Conservation (phyloP, 805 yeast genomes). For the Diddensiella caesifluorescens region DNA sequence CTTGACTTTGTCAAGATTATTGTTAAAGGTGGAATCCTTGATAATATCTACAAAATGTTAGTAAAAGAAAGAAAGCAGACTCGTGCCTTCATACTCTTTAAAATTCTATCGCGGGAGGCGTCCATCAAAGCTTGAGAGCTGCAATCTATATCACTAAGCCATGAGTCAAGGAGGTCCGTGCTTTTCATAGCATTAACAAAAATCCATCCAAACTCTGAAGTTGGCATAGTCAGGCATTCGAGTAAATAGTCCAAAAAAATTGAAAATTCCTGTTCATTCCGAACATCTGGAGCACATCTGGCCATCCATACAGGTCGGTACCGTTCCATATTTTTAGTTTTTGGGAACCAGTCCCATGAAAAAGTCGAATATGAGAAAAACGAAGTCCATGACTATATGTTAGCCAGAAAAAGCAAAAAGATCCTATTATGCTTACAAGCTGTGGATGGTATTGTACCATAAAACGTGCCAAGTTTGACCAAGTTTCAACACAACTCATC, state of each 20-base stretch:
- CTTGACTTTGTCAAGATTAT: background rate
- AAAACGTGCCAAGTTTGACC: conserved; percentile 3
- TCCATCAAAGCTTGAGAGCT: background rate
- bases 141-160: background rate
- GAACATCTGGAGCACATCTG: too few species aligned
- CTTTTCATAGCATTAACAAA: background rate
- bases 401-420: background rate
- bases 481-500: background rate
- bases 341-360: conserved; percentile 9
- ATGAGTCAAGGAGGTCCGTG: background rate
- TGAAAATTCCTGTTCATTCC: too few species aligned
- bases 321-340: too few species aligned
- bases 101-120: conserved; percentile 1
- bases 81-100: background rate
- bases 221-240: background rate
- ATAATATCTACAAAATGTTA: background rate
- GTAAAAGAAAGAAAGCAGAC: background rate
- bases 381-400: conserved; percentile 1
- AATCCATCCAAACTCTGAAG: background rate
- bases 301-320: too few species aligned
- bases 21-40: background rate
- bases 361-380: conserved; percentile 5
- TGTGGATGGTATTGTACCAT: background rate
- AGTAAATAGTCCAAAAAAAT: conserved; percentile 1
- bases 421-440: background rate